Base-by-base conservation (phyloP, 179 eudicot genomes). In the Corrigiola litoralis region DNA sequence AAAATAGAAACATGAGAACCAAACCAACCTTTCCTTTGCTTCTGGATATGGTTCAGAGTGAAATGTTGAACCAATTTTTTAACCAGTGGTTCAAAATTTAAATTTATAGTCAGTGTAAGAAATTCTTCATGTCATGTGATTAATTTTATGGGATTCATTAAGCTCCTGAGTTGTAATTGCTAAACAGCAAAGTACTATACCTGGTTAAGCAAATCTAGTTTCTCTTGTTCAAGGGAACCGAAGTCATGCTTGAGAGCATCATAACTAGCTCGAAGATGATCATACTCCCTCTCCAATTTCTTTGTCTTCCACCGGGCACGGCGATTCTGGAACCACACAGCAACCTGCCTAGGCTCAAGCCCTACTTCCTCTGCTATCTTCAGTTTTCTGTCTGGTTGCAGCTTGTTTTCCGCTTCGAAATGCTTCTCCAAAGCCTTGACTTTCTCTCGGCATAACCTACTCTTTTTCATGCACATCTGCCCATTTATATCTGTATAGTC, bases 301-400 rank as follows among this genome's bases (percentile, higher is more conserved):
- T 79, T 83, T 0, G 75, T 50, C 75, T 79, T 81, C 74, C 76
- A 81, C 12, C 88, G 63, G 4, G 88, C 85, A 0, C 88, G 81
- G 5, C 83, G 83, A 33, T 83, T 83, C 34, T 83, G 88, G 75
- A 83, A 83, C 88, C 88, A 83, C 49, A 81, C 72, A 0, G 88
- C 81, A 1, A 81, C 77, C 63, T 83, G 85, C 27, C 88, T 69
- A 0, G 85, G 85, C 36, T 76, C 69, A 6, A 83, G 81, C 50
- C 85, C 80, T 13, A 83, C 54, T 54, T 83, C 88, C 14, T 67
- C 56, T 2, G 81, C 84, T 18, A 77, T 75, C 56, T 44, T 67
- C 9, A 52, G 2, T 45, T 75, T 75, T 47, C 79, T 65, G 24
- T 75, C 79, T 2, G 79, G 75, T 53, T 70, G 68, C 1, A 75